Conservation (phyloP, 2,329 filamentous ascomycete species). For the Alternaria viburni region DNA sequence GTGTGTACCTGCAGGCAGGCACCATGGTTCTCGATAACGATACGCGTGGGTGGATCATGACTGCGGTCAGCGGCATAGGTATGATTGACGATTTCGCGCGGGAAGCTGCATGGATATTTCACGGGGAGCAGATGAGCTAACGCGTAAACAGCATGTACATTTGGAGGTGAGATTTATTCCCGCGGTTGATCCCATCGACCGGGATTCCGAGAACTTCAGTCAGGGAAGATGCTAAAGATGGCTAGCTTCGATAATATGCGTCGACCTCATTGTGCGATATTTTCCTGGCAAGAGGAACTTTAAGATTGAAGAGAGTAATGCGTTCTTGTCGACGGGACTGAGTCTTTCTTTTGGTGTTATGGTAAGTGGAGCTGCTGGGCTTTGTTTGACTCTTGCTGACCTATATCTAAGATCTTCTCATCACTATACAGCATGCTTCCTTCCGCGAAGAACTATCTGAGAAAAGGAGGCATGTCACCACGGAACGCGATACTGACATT, state of each 20-base stretch:
- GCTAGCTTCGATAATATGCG: constrained; percentile 79
- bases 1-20: constrained; percentile 9
- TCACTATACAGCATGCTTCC: constrained; percentile 93
- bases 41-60: constrained; percentile 91
- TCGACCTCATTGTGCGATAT: constrained; percentile 77
- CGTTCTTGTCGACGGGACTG: constrained; percentile 84
- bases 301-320: constrained; percentile 85
- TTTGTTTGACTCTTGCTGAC: constrained; percentile 10
- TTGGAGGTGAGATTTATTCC: constrained; percentile 37
- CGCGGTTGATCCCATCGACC: neutral
- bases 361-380: constrained; percentile 61
- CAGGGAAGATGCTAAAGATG: constrained; percentile 32
- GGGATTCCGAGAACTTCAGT: neutral
- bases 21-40: constrained; percentile 60
- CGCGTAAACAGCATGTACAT: constrained; percentile 42
- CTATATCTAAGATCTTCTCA: constrained; percentile 74
- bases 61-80: constrained; percentile 79
- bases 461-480: constrained; percentile 69
- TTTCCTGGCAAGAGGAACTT: constrained; percentile 79
- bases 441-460: constrained; percentile 79
- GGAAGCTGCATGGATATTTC: neutral
- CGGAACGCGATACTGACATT: constrained; percentile 71
- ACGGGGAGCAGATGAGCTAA: constrained; percentile 16
- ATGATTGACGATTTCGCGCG: constrained; percentile 35
- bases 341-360: constrained; percentile 96